A percentile compares a stretch with the other conserved stretches of the same genome.
Conservation (phyloP, 2,329 filamentous ascomycete species). For the Fusarium austroafricanum region DNA sequence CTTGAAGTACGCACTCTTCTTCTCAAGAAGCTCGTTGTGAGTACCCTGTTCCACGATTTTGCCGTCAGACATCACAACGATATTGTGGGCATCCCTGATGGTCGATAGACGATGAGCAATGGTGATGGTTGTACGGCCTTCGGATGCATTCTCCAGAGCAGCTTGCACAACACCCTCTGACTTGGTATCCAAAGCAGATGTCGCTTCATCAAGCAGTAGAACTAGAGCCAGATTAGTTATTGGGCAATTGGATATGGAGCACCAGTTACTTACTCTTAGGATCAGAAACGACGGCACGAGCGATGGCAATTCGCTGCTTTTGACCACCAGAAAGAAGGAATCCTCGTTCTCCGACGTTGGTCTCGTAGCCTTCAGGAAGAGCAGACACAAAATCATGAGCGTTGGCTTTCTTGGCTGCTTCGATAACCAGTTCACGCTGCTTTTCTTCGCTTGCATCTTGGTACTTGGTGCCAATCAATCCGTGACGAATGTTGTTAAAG, state of each 20-base stretch:
- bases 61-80: constrained; percentile 90
- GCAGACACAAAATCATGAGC: constrained; percentile 89
- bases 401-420: constrained; percentile 90
- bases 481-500: constrained; percentile 88
- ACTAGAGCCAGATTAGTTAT: constrained; percentile 56
- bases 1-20: constrained; percentile 79
- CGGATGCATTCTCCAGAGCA: constrained; percentile 85
- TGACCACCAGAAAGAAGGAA: constrained; percentile 94
- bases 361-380: constrained; percentile 90
- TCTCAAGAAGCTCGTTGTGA: constrained; percentile 81
- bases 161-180: constrained; percentile 95
- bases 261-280: constrained; percentile 71
- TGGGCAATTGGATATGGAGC: neutral
- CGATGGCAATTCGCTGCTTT: constrained; percentile 96
- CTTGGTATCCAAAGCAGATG: constrained; percentile 91
- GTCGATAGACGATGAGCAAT: constrained; percentile 97
- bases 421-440: constrained; percentile 76
- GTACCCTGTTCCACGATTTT: constrained; percentile 92
- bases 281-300: constrained; percentile 88
- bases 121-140: constrained; percentile 92
- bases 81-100: constrained; percentile 93
- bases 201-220: constrained; percentile 93
- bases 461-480: constrained; percentile 84
- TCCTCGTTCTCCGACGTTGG: constrained; percentile 93
- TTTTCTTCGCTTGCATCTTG: constrained; percentile 75